These are phyloP conservation scores for Candolleomyces aberdarensis DNA, from an alignment of 768 basidiomycete genomes.

Conservation along the genomic window DNA sequence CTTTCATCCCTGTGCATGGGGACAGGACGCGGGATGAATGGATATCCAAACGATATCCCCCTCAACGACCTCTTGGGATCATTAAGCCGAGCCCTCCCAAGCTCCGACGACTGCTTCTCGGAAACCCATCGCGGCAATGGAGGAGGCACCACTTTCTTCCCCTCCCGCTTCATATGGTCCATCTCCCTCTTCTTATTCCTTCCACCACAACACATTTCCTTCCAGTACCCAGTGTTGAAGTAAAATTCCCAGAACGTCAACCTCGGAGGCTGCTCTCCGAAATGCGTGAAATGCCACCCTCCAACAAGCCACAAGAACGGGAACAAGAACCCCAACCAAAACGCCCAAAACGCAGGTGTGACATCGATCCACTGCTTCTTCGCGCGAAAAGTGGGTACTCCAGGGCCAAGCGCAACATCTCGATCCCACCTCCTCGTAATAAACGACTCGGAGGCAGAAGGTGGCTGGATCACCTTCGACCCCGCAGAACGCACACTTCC, in stretches of 20 bases:
- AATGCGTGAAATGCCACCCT: conserved; percentile 62
- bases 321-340: conserved; percentile 71
- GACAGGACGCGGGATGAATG: conserved; percentile 54
- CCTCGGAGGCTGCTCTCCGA: conserved; percentile 44
- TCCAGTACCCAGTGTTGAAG: conserved; percentile 36
- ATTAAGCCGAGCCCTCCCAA: conserved; percentile 40
- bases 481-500: not conserved
- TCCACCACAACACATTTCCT: conserved; percentile 25
- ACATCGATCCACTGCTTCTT: conserved; percentile 27
- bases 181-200: conserved; percentile 12
- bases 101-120: conserved; percentile 42
- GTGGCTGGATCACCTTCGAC: conserved; percentile 10
- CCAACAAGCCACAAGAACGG: conserved; percentile 77
- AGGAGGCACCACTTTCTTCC: conserved; percentile 23
- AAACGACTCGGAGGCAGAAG: conserved; percentile 48
- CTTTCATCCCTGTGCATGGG: not conserved
- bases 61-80: conserved; percentile 42
- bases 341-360: conserved; percentile 57
- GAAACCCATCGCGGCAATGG: conserved; percentile 41
- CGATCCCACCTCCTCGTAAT: conserved; percentile 49
- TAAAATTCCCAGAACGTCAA: conserved; percentile 47
- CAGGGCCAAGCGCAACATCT: conserved; percentile 35
- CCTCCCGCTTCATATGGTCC: conserved; percentile 17
- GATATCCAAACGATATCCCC: conserved; percentile 54
- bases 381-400: conserved; percentile 26